Percentiles rank a stretch among this genome's conserved stretches.
Conservation (phyloP, 352 stramenopile species). For the Globisporangium yorkense region DNA sequence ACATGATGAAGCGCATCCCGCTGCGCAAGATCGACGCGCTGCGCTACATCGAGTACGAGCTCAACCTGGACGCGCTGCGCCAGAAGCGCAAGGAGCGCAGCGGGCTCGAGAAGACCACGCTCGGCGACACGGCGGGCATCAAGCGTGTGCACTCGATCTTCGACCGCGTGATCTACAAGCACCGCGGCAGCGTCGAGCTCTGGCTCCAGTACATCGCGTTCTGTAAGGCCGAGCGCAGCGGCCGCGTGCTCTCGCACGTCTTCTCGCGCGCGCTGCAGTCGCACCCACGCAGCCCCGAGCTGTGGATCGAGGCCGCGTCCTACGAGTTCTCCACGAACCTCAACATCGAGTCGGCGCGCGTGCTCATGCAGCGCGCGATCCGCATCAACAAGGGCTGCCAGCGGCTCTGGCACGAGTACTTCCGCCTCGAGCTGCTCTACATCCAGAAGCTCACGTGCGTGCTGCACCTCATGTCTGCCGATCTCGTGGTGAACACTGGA, state of each 20-base stretch:
- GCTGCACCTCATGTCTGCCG: no score
- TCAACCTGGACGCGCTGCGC: constrained; percentile 88
- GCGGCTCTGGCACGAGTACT: constrained; percentile 90
- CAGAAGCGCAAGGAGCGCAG: constrained; percentile 75
- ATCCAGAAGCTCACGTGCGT: constrained; percentile 80
- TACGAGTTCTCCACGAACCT: constrained; percentile 87
- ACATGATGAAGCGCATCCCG: constrained; percentile 84
- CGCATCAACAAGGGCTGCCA: constrained; percentile 79
- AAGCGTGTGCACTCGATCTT: constrained; percentile 84
- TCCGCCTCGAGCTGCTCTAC: constrained; percentile 87
- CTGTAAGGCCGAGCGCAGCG: constrained; percentile 66
- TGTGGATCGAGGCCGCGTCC: constrained; percentile 89
- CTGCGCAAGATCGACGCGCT: constrained; percentile 90
- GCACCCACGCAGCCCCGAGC: constrained; percentile 74
- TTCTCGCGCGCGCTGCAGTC: constrained; percentile 86
- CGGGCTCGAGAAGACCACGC: constrained; percentile 55
- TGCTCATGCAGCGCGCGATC: constrained; percentile 91
- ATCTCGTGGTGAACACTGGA: no score
- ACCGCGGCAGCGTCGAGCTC: constrained; percentile 83
- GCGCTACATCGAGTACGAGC: constrained; percentile 92
- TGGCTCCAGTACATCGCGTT: constrained; percentile 91
- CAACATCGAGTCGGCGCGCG: constrained; percentile 81
- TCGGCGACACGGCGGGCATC: constrained; percentile 67
- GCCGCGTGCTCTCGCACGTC: constrained; percentile 64
- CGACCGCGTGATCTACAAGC: constrained; percentile 83